Evolutionary conservation across 2,329 filamentous ascomycete genomes (phyloP).

Genomic region (Dactylonectria estremocensis): DNA sequence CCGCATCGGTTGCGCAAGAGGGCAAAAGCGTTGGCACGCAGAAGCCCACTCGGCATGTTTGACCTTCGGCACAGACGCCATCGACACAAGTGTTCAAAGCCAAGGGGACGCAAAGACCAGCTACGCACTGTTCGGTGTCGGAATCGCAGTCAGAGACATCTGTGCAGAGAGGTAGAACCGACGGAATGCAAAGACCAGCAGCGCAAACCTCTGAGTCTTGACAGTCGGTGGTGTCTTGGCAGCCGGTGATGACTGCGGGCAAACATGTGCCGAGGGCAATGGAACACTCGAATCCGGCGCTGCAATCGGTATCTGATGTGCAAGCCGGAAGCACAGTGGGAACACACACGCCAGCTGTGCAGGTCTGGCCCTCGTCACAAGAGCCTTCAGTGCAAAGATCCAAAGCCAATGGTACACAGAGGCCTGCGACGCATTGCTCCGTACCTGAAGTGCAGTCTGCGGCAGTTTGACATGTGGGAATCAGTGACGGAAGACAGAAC

Average conservation of each 20-base stretch:
- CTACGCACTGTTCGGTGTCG: background rate
- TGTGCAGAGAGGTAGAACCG: background rate
- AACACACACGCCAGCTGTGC: background rate
- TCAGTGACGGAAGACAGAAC: background rate
- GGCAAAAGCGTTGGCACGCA: constrained; percentile 5
- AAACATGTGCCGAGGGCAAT: background rate
- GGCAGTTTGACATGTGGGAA: background rate
- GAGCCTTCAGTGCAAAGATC: background rate
- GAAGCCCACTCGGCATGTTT: constrained; percentile 15
- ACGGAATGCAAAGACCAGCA: too few species aligned
- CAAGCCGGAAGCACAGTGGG: background rate
- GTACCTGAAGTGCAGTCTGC: constrained; percentile 11
- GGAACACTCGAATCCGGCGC: background rate
- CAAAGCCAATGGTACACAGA: constrained; percentile 15
- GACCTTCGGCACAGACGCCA: background rate
- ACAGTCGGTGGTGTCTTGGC: background rate
- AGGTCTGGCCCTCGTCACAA: background rate
- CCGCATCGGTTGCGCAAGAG: background rate
- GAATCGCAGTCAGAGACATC: background rate
- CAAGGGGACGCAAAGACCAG: constrained; percentile 10
- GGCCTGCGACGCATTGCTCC: constrained; percentile 16
- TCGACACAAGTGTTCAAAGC: constrained; percentile 1
- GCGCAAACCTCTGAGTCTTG: background rate
- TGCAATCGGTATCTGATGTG: background rate
- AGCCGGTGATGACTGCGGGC: background rate